These are phyloP conservation scores for Colletotrichum sp. DNA, from an alignment of 2,329 filamentous ascomycete species.

Conservation along the genomic window DNA sequence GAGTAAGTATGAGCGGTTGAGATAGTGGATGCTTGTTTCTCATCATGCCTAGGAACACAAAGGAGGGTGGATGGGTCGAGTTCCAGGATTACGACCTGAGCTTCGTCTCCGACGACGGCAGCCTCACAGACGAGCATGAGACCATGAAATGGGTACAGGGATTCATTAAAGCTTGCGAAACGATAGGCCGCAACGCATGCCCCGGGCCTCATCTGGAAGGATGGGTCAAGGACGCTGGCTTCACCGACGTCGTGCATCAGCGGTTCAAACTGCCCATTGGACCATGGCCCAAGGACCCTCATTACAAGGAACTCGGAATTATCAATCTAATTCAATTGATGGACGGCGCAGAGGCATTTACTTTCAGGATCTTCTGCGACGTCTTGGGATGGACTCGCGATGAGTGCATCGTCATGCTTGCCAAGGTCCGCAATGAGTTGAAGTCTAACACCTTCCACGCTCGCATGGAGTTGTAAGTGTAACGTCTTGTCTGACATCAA, in stretches of 20 bases:
- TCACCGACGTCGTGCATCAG: constrained; percentile 34
- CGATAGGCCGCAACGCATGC: constrained; percentile 30
- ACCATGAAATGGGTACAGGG: constrained; percentile 18
- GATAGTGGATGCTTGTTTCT: background rate
- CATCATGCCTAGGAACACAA: constrained; percentile 28
- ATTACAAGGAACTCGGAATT: constrained; percentile 33
- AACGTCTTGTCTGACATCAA: fast-evolving
- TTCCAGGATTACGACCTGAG: constrained; percentile 25
- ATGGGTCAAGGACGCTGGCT: constrained; percentile 42
- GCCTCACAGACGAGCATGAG: constrained; percentile 5
- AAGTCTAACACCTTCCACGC: constrained; percentile 29
- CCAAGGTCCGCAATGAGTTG: constrained; percentile 30
- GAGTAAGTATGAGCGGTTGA: background rate
- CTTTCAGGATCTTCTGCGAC: constrained; percentile 29
- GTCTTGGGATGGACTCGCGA: constrained; percentile 30
- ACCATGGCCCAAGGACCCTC: constrained; percentile 38
- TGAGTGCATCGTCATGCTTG: constrained; percentile 30
- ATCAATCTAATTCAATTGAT: constrained; percentile 14
- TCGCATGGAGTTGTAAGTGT: constrained; percentile 25
- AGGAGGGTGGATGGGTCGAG: constrained; percentile 36
- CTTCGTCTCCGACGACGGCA: constrained; percentile 26
- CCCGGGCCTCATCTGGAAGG: constrained; percentile 28
- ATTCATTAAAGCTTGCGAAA: constrained; percentile 24
- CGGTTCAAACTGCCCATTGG: constrained; percentile 37
- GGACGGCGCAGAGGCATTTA: constrained; percentile 26